phyloP scores from a whole-genome alignment of 495 filamentous ascomycete genomes.

The Aspergillus carlsbadensis region DNA sequence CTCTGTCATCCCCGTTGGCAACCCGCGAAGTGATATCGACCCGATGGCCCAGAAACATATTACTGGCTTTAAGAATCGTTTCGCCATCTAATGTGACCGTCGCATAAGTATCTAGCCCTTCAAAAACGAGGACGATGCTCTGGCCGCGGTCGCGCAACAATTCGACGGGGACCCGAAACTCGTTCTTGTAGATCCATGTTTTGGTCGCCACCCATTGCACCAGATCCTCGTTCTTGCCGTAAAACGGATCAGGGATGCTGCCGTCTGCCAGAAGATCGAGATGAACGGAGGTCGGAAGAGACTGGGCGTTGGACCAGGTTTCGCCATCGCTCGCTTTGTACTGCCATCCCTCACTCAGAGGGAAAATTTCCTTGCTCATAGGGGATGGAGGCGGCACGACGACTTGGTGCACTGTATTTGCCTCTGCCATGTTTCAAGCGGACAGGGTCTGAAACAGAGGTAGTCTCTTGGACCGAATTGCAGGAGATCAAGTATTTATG shows the following conservation, averaged over 20 bases:
- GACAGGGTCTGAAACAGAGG: no score
- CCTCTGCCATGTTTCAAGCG: no score
- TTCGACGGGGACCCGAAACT: slow-evolving; percentile 37
- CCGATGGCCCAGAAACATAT: slow-evolving; percentile 78
- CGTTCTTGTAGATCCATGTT: slow-evolving; percentile 69
- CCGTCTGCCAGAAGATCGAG: background rate
- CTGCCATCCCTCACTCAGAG: background rate
- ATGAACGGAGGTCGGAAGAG: background rate
- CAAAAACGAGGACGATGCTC: slow-evolving; percentile 63
- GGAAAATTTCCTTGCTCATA: no score
- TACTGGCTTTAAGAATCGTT: slow-evolving; percentile 68
- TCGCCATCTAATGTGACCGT: slow-evolving; percentile 70
- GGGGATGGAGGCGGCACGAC: no score
- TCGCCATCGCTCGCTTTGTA: background rate
- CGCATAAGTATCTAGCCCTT: slow-evolving; percentile 83
- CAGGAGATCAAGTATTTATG: no score
- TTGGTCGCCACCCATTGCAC: slow-evolving; percentile 23
- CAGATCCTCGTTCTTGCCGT: background rate
- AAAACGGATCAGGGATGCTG: background rate
- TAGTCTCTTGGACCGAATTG: no score
- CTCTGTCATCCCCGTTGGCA: slow-evolving; percentile 46
- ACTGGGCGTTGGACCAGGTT: background rate
- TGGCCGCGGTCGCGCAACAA: slow-evolving; percentile 30
- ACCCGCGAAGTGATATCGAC: slow-evolving; percentile 58
- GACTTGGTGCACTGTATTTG: no score